Conservation (phyloP, 73 alveolate species). For the Symbiodinium pilosum region DNA sequence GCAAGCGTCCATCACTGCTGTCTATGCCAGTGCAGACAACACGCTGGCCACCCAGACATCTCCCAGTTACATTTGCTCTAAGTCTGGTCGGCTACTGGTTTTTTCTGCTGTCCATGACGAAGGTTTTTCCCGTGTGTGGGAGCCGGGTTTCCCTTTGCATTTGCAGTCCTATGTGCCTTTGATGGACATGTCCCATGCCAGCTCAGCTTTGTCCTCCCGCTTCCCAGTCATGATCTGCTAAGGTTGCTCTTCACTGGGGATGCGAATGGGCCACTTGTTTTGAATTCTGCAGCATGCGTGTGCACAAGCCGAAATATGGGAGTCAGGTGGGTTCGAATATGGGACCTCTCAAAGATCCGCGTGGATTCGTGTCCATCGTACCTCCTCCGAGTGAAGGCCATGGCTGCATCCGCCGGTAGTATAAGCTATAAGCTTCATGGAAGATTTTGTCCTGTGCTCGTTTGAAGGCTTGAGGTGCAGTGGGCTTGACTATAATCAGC, state of each 20-base stretch:
- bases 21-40: slow-evolving; percentile 49
- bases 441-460: too few species aligned
- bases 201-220: too few species aligned
- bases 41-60: background rate
- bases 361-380: slow-evolving; percentile 23
- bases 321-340: slow-evolving; percentile 81
- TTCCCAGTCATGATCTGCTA: background rate
- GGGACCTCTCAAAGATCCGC: slow-evolving; percentile 38
- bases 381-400: slow-evolving; percentile 16
- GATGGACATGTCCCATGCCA: too few species aligned
- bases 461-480: too few species aligned
- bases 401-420: too few species aligned
- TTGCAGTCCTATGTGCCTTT: too few species aligned
- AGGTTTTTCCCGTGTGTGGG: background rate
- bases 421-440: too few species aligned
- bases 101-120: background rate
- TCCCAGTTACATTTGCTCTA: too few species aligned
- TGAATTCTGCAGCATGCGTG: background rate
- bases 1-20: slow-evolving; percentile 50
- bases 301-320: too few species aligned
- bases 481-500: too few species aligned
- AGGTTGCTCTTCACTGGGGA: slow-evolving; percentile 84
- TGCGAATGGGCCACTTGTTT: slow-evolving; percentile 46
- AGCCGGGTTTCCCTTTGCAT: background rate
- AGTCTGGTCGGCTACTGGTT: too few species aligned